phyloP scores from a whole-genome alignment of 257 asterid species.

The Solanum dulcamara region DNA sequence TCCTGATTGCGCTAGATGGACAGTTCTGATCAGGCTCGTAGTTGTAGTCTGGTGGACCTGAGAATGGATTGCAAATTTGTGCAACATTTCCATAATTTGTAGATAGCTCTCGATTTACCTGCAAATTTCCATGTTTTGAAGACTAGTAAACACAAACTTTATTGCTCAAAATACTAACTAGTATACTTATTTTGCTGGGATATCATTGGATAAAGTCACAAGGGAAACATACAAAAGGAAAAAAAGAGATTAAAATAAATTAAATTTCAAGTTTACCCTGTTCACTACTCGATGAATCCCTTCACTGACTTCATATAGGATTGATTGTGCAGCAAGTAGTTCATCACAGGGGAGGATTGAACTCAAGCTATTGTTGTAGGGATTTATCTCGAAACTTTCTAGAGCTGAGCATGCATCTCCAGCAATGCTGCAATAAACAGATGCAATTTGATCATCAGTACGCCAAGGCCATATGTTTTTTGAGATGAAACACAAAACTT shows the following conservation, averaged over 20 bases:
- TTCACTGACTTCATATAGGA: constrained; percentile 34
- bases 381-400: constrained; percentile 56
- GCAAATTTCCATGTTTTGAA: constrained; percentile 6
- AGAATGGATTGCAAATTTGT: constrained; percentile 87
- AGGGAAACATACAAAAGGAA: no score
- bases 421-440: constrained; percentile 38
- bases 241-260: not conserved
- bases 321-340: constrained; percentile 42
- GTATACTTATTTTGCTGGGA: not conserved
- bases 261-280: constrained; percentile 18
- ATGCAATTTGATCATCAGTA: not conserved
- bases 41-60: constrained; percentile 49
- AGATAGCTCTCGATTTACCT: constrained; percentile 66
- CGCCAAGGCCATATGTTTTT: not conserved
- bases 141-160: not conserved
- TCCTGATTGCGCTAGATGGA: constrained; percentile 29
- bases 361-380: constrained; percentile 75
- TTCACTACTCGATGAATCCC: constrained; percentile 51
- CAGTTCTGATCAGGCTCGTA: constrained; percentile 46
- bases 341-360: constrained; percentile 77
- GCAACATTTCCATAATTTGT: constrained; percentile 37
- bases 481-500: not conserved
- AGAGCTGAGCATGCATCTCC: constrained; percentile 73
- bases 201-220: no score
- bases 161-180: not conserved